Conservation (phyloP, 306 rosid genomes). For the Phaseolus lunatus region DNA sequence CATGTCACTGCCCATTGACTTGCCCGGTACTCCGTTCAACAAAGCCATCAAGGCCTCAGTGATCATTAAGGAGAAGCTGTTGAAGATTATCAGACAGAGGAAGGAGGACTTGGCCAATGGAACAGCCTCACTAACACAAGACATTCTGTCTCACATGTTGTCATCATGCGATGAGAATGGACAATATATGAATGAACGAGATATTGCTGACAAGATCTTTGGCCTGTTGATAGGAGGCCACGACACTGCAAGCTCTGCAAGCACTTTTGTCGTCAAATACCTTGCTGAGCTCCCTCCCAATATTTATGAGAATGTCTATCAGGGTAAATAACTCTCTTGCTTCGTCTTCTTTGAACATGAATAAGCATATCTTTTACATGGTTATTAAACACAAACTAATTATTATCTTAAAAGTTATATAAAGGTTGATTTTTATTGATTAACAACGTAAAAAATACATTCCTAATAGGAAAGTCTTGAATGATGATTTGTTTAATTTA, state of each 20-base stretch:
- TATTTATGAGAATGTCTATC: conserved; percentile 58
- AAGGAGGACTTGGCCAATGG: conserved; percentile 64
- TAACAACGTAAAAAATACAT: too few species aligned
- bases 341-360: too few species aligned
- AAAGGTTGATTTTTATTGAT: too few species aligned
- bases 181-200: conserved; percentile 50
- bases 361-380: too few species aligned
- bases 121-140: conserved; percentile 56
- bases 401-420: too few species aligned
- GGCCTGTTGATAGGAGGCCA: conserved; percentile 77
- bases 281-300: conserved; percentile 71
- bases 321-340: conserved; percentile 40
- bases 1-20: conserved; percentile 62
- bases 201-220: conserved; percentile 71
- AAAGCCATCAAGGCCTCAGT: conserved; percentile 58
- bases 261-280: conserved; percentile 70
- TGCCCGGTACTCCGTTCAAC: conserved; percentile 70
- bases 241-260: conserved; percentile 74
- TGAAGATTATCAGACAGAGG: conserved; percentile 61
- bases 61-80: conserved; percentile 37
- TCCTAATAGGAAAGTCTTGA: too few species aligned
- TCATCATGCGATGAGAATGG: conserved; percentile 55
- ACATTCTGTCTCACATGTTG: conserved; percentile 81
- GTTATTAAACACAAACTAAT: too few species aligned
- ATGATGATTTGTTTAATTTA: background rate